phyloP scores from a whole-genome alignment of 2,329 filamentous ascomycete genomes.

The Calycina herbarum region DNA sequence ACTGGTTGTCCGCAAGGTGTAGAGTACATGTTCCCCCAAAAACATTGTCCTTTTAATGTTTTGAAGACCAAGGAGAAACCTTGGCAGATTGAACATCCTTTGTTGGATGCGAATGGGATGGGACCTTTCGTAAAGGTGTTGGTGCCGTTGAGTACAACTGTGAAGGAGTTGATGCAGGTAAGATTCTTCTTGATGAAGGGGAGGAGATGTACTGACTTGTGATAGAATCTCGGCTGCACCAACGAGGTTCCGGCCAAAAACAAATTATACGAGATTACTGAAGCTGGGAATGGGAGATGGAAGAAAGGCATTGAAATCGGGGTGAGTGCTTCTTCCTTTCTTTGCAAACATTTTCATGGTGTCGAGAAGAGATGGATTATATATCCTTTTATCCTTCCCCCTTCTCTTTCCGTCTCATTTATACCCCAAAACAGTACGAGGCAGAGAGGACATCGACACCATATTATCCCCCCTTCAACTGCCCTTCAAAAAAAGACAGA shows the following conservation, averaged over 20 bases:
- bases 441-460: too few species aligned
- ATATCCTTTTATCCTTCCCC: background rate
- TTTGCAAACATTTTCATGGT: background rate
- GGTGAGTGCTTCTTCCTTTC: background rate
- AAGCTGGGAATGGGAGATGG: constrained; percentile 59
- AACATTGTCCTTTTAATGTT: constrained; percentile 61
- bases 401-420: background rate
- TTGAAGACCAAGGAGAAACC: constrained; percentile 50
- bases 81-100: constrained; percentile 46
- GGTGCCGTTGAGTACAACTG: constrained; percentile 52
- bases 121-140: constrained; percentile 49
- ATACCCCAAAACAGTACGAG: too few species aligned
- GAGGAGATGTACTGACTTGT: background rate
- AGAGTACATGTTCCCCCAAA: constrained; percentile 59
- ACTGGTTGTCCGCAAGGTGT: constrained; percentile 61
- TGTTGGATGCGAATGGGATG: constrained; percentile 41
- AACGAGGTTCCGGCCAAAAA: constrained; percentile 55
- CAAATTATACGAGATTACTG: constrained; percentile 55
- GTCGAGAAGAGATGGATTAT: background rate
- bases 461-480: background rate
- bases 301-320: constrained; percentile 53
- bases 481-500: background rate
- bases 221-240: constrained; percentile 53
- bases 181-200: constrained; percentile 40
- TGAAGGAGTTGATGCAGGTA: constrained; percentile 56